Conservation (phyloP, 805 yeast genomes). For the Candida vartiovaarae region DNA sequence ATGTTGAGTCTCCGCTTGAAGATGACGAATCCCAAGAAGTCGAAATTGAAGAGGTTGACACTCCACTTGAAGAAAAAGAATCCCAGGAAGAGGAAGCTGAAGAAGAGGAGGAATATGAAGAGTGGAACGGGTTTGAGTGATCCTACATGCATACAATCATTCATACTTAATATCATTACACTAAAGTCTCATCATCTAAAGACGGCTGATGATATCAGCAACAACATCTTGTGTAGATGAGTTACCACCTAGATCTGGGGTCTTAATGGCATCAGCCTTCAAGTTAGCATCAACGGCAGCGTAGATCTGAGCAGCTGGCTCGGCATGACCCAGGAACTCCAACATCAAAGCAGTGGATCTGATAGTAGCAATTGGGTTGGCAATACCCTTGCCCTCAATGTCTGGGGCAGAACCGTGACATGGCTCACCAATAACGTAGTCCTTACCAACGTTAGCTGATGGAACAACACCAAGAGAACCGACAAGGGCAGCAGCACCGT, state of each 20-base stretch:
- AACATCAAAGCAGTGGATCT: slow-evolving; percentile 96
- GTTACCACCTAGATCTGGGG: slow-evolving; percentile 94
- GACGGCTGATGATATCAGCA: slow-evolving; percentile 58
- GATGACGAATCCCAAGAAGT: background rate
- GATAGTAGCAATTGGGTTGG: slow-evolving; percentile 97
- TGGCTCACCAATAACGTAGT: slow-evolving; percentile 97
- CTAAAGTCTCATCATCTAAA: slow-evolving; percentile 6
- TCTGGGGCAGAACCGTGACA: slow-evolving; percentile 99
- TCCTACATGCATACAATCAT: background rate
- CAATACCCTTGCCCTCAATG: slow-evolving; percentile 89
- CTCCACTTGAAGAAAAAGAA: slow-evolving; percentile 5
- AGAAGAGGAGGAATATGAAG: slow-evolving; percentile 20
- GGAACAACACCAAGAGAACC: slow-evolving; percentile 98
- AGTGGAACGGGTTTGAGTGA: slow-evolving; percentile 31
- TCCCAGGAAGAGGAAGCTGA: slow-evolving; percentile 2
- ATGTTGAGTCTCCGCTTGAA: background rate
- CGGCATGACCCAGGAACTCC: slow-evolving; percentile 88
- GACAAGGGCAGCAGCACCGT: slow-evolving; percentile 97
- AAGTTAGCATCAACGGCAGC: slow-evolving; percentile 92
- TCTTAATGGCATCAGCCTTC: slow-evolving; percentile 62
- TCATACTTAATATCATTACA: background rate
- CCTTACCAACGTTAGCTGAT: slow-evolving; percentile 94
- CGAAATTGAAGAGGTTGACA: slow-evolving; percentile 1
- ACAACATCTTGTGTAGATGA: slow-evolving; percentile 83
- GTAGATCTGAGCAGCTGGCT: slow-evolving; percentile 88